Percentiles rank a stretch among this genome's conserved stretches.
Evolutionary conservation across 768 basidiomycete species (phyloP).

Genomic region (Lactarius quietus): DNA sequence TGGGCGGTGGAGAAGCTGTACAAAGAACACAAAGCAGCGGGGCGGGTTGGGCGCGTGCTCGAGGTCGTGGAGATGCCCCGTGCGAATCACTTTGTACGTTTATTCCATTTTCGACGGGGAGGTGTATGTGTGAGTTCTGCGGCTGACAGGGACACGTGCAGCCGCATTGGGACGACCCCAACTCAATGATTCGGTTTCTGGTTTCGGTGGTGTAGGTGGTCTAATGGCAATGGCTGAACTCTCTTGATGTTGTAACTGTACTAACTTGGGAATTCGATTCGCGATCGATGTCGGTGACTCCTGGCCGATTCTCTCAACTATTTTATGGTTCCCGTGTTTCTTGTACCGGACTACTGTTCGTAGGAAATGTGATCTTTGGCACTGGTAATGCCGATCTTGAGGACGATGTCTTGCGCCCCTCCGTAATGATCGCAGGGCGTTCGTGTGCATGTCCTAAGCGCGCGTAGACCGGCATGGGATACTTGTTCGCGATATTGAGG

Average conservation of each 20-base stretch:
- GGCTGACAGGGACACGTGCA: conserved; percentile 2
- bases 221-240: neutral
- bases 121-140: neutral
- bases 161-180: conserved; percentile 25
- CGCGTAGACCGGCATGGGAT: neutral
- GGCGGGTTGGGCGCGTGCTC: conserved; percentile 14
- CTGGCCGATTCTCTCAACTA: neutral
- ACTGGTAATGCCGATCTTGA: neutral
- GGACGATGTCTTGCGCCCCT: neutral
- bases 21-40: conserved; percentile 10
- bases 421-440: neutral
- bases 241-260: neutral
- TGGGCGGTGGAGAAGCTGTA: conserved; percentile 23
- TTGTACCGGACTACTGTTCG: neutral
- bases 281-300: neutral
- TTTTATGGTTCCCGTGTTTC: neutral
- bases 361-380: neutral
- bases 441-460: neutral
- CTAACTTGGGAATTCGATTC: neutral
- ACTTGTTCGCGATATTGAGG: neutral
- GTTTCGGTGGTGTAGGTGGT: conserved; percentile 15
- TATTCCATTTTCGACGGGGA: neutral
- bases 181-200: conserved; percentile 20
- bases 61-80: conserved; percentile 22
- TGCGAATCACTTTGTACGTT: conserved; percentile 27